Evolutionary conservation across 2,329 filamentous ascomycete species (phyloP).

Genomic region (Colletotrichum eleusines): DNA sequence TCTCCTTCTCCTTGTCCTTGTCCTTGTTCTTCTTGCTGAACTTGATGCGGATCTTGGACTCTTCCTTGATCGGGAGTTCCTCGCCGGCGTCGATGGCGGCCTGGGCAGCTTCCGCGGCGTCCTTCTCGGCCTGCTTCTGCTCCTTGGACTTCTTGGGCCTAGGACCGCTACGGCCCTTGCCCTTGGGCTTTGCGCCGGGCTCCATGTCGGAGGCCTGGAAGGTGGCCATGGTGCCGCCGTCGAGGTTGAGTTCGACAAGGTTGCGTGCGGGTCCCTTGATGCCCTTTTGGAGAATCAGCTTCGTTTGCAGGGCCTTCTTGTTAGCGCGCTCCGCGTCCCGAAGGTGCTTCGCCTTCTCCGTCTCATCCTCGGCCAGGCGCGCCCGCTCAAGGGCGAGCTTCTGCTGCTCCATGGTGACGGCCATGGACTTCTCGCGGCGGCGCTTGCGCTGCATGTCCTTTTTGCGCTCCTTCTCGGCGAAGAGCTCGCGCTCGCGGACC

Average conservation of each 20-base stretch:
- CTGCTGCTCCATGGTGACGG: conserved; percentile 91
- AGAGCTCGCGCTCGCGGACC: conserved; percentile 89
- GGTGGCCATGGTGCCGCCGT: conserved; percentile 86
- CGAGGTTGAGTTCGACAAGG: conserved; percentile 79
- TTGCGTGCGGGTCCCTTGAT: conserved; percentile 80
- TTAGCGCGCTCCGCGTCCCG: conserved; percentile 90
- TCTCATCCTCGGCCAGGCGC: conserved; percentile 82
- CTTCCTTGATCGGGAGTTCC: conserved; percentile 73
- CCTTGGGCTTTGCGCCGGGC: conserved; percentile 59
- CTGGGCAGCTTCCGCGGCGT: conserved; percentile 88
- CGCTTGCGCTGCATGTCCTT: conserved; percentile 99
- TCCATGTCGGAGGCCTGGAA: conserved; percentile 78
- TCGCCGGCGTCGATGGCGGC: conserved; percentile 84
- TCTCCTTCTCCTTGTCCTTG: conserved; percentile 57
- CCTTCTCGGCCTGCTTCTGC: conserved; percentile 84
- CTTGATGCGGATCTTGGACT: conserved; percentile 73
- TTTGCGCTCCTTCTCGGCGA: conserved; percentile 97
- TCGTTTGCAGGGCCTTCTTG: conserved; percentile 93
- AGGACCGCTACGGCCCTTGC: conserved; percentile 68
- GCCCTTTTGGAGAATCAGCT: conserved; percentile 86
- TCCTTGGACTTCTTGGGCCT: conserved; percentile 92
- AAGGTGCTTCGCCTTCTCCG: conserved; percentile 83
- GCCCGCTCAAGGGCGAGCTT: conserved; percentile 84
- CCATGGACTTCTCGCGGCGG: conserved; percentile 94
- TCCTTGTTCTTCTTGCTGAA: conserved; percentile 64